Evolutionary conservation across 371 early-diverging fungal genomes (phyloP), one percentile per base, ranked within the genome.

Genomic region (Chytridiales sp.): DNA sequence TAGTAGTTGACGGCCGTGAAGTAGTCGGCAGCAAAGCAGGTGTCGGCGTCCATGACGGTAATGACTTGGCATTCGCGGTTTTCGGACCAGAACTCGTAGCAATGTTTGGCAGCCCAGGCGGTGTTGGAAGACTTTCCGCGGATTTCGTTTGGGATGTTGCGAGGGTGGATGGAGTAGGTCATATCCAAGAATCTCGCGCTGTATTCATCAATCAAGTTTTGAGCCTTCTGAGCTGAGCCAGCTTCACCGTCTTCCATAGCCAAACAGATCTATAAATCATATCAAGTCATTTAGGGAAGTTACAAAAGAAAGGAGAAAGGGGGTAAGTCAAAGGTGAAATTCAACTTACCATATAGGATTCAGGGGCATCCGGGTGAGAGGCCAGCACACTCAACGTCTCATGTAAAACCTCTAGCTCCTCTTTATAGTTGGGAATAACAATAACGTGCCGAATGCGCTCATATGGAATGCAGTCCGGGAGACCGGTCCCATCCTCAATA

Each of bases 41-140:
- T 75, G 64, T 82, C 85, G 43, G 85, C 83, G 64, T 85, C 85
- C 29, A 74, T 73, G 22, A 81, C 66, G 13, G 87, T 87, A 29
- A 85, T 42, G 38, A 85, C 70, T 19, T 55, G 29, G 38, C 30
- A n/a, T 5, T 9, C 19, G 57, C 53, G 48, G 72, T 69, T 29
- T 73, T 75, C 24, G 53, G 31, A 13, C 35, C 49, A 41, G 26
- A n/a, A 27, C 19, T 30, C 9, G 39, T 24, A 11, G 58, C 57
- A 47, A 22, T 61, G 42, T 26, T 41, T 26, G 13, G 62, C 69
- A 22, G 87, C 87, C 63, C 76, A 84, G 6, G 78, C 77, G 5
- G 84, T 83, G 52, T 87, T 87, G 38, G 78, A 70, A 21, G 81
- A 80, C 62, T 87, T 87, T 35, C 87, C 87, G 35, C 85, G 76